These are phyloP conservation scores for Anisogramma anomala DNA, from an alignment of 2,329 filamentous ascomycete genomes.

Conservation along the genomic window DNA sequence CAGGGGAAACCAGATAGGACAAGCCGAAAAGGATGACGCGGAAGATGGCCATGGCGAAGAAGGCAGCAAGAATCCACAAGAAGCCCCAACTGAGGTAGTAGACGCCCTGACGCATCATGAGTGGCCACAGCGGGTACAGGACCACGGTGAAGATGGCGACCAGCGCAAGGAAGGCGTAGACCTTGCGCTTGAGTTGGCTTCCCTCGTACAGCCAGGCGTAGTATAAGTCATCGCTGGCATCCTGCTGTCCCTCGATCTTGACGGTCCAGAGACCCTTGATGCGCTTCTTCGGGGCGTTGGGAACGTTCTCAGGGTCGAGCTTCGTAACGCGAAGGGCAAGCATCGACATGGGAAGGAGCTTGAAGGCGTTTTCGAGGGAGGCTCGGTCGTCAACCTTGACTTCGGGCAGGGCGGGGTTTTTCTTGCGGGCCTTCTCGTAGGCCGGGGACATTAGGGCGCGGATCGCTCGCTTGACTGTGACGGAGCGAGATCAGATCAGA, in stretches of 20 bases:
- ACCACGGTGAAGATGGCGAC: conserved; percentile 77
- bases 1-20: conserved; percentile 80
- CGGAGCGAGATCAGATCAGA: neutral
- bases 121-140: conserved; percentile 91
- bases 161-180: conserved; percentile 77
- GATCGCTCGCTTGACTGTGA: conserved; percentile 83
- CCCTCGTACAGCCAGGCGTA: conserved; percentile 97
- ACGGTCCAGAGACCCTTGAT: conserved; percentile 96
- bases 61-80: conserved; percentile 77
- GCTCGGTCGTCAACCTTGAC: conserved; percentile 63
- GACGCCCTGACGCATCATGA: conserved; percentile 80
- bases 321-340: conserved; percentile 85
- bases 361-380: conserved; percentile 86
- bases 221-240: conserved; percentile 75
- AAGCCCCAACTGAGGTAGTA: conserved; percentile 97
- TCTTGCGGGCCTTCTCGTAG: conserved; percentile 79
- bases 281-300: conserved; percentile 66
- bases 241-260: conserved; percentile 90
- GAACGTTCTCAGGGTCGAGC: conserved; percentile 61
- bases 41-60: conserved; percentile 97
- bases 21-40: conserved; percentile 86
- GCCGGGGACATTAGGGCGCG: conserved; percentile 79
- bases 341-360: conserved; percentile 86
- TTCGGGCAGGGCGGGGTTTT: conserved; percentile 79
- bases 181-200: conserved; percentile 82